A percentile compares a stretch with the other conserved stretches of the same genome.
phyloP scores from a whole-genome alignment of 1,139 yeast genomes.

The Ogataea hybrid region DNA sequence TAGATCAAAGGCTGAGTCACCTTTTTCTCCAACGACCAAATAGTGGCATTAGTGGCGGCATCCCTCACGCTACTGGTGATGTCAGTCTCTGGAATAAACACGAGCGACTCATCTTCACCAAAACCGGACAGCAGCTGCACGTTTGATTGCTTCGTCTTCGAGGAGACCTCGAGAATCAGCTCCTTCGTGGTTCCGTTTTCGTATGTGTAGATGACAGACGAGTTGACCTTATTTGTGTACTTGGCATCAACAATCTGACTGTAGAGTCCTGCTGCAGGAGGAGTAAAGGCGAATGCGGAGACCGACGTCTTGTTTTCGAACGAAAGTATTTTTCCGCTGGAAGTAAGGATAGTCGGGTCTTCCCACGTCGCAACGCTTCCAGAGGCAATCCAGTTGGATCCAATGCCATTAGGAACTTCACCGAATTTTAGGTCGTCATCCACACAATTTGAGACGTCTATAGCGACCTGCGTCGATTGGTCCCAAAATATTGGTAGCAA shows the following conservation, averaged over 20 bases:
- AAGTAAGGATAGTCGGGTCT: slow-evolving; percentile 37
- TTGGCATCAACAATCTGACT: slow-evolving; percentile 39
- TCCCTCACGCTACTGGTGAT: slow-evolving; percentile 24
- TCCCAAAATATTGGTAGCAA: slow-evolving; percentile 63
- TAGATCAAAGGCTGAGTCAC: slow-evolving; percentile 24
- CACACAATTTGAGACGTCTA: slow-evolving; percentile 59
- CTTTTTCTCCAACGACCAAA: slow-evolving; percentile 16
- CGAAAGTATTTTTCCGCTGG: slow-evolving; percentile 40
- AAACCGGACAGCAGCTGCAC: slow-evolving; percentile 33
- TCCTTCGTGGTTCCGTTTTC: slow-evolving; percentile 36
- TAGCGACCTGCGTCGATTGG: slow-evolving; percentile 35
- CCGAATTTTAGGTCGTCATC: slow-evolving; percentile 35
- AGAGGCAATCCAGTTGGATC: slow-evolving; percentile 66
- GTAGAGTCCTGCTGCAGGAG: slow-evolving; percentile 37
- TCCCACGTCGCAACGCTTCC: slow-evolving; percentile 70
- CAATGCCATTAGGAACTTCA: slow-evolving; percentile 37
- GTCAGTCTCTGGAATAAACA: slow-evolving; percentile 23
- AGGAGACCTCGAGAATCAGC: slow-evolving; percentile 32
- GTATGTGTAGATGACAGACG: slow-evolving; percentile 37
- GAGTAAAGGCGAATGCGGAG: slow-evolving; percentile 30
- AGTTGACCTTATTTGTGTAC: slow-evolving; percentile 34
- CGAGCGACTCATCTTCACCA: slow-evolving; percentile 37
- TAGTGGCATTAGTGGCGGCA: slow-evolving; percentile 13
- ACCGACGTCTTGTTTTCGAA: slow-evolving; percentile 31
- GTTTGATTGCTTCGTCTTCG: slow-evolving; percentile 36